A percentile compares a stretch with the other conserved stretches of the same genome.
These are phyloP conservation scores for Aureobasidium pullulans DNA, from an alignment of 2,329 filamentous ascomycete species.

Conservation along the genomic window DNA sequence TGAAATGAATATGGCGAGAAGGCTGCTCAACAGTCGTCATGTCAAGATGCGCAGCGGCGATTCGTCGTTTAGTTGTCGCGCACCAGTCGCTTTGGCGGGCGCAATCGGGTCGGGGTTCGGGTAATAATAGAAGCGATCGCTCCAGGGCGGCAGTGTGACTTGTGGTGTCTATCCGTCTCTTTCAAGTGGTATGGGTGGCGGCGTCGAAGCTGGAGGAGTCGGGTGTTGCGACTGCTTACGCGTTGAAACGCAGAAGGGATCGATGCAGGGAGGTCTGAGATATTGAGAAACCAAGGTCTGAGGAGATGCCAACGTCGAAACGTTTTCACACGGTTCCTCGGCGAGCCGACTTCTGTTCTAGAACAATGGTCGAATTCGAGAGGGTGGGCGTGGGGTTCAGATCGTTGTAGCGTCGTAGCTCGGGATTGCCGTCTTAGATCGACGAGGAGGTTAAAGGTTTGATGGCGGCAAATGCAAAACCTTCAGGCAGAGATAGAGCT, in stretches of 20 bases:
- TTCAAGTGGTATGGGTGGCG: background rate
- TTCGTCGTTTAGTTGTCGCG: background rate
- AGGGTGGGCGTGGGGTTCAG: constrained; percentile 10
- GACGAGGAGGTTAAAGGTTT: background rate
- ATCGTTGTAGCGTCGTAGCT: background rate
- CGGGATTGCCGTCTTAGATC: background rate
- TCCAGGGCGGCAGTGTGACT: background rate
- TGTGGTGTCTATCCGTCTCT: background rate
- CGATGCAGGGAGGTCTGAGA: background rate
- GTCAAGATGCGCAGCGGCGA: constrained; percentile 5
- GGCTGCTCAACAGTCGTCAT: constrained; percentile 14
- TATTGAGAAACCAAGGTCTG: background rate
- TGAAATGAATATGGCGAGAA: constrained; percentile 10
- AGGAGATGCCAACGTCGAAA: constrained; percentile 10
- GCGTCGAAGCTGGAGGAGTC: background rate
- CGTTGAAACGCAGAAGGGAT: background rate
- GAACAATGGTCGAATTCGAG: constrained; percentile 1
- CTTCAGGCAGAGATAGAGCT: background rate
- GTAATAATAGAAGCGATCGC: background rate
- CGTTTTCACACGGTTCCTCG: constrained; percentile 5
- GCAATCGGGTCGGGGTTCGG: background rate
- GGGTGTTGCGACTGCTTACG: background rate
- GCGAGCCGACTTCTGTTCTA: constrained; percentile 9
- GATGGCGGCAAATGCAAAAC: constrained; percentile 6
- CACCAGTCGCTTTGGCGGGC: background rate